Evolutionary conservation across 305 asterid species (phyloP), one percentile per base, ranked within the genome.

Genomic region (Ajuga reptans): DNA sequence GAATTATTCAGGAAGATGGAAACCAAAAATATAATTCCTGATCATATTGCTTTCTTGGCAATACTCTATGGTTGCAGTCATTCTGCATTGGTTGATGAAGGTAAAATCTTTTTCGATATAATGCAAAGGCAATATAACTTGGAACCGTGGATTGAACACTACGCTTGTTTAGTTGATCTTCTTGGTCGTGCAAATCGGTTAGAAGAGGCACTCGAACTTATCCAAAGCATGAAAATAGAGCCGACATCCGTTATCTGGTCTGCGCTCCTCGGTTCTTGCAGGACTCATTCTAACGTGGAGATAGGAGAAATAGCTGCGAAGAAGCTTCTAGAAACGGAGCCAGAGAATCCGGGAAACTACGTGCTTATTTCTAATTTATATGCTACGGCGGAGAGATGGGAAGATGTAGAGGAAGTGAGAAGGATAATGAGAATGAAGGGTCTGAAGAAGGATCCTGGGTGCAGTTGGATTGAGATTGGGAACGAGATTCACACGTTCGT

Each of bases 111-210:
- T 51, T 88, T 88, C 47, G 56, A 84, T 15, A 27, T 56, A 11
- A 93, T 90, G 96, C 78, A 79, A 66, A 11, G 37, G 56, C 71
- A 78, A 50, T 86, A 90, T 73, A 36, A 68, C 41, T 78, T 88
- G 76, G 90, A 84, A 56, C 95, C 98, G 43, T 88, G 95, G 96
- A 87, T 88, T 42, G 93, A 92, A 75, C 97, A 92, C 80, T 87
- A 84, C 55, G 85, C 84, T 41, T 86, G 92, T 78, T 31, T 90
- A 72, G 96, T 90, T 33, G 98, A 88, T 80, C 84, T 88, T 62
- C 89, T 92, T 62, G 96, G 96, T 16, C 95, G 96, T 50, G 94
- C 95, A 53, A 92, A 92, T 82, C 77, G 74, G 17, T 65, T 90
- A 69, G 84, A 83, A 27, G 95, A 87, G 78, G 96, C 97, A 10